A percentile compares a stretch with the other conserved stretches of the same genome.
Evolutionary conservation across 176 grass and related monocot species (phyloP).

Genomic region (Aegilops longissima): DNA sequence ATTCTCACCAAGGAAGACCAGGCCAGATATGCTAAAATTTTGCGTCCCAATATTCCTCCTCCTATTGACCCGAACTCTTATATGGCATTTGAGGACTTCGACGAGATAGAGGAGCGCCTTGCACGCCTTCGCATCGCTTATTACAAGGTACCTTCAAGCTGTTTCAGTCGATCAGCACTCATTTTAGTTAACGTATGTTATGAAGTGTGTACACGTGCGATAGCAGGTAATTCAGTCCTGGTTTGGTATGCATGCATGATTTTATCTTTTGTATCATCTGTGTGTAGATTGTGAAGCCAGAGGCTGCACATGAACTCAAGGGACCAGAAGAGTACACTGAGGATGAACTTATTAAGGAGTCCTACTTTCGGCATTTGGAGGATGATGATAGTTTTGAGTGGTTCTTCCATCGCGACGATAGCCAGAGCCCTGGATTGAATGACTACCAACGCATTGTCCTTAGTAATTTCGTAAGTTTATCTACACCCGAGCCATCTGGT

Average conservation of each 20-base stretch:
- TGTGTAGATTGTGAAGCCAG: neutral
- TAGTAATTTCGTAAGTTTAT: too few relatives aligned
- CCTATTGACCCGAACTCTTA: fast-evolving
- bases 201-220: neutral
- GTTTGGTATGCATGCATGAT: neutral
- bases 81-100: neutral
- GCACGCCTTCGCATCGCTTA: neutral
- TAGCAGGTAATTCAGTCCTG: neutral
- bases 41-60: neutral
- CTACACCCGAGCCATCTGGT: too few relatives aligned
- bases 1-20: neutral
- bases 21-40: neutral
- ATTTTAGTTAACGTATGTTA: neutral
- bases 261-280: neutral
- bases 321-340: neutral
- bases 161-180: neutral
- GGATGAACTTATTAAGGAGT: neutral
- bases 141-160: neutral
- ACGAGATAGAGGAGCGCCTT: neutral
- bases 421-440: too few relatives aligned
- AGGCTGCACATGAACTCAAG: neutral
- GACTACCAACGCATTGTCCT: too few relatives aligned
- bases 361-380: too few relatives aligned
- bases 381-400: too few relatives aligned
- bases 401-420: too few relatives aligned